phyloP scores from a whole-genome alignment of 441 rosid genomes.

The Croton laevigatus region DNA sequence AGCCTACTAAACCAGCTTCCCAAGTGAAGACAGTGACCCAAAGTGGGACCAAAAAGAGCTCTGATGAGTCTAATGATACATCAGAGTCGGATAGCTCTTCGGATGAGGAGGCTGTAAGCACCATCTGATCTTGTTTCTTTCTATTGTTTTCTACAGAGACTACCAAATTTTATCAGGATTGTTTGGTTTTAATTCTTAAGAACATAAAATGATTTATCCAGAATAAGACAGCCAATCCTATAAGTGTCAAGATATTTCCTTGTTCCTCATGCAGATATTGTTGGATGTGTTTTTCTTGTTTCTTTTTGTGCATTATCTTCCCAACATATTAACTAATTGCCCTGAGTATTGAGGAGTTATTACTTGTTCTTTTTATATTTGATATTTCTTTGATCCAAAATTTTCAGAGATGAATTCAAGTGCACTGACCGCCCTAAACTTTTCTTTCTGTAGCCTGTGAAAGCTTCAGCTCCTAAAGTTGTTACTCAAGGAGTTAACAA shows the following conservation, averaged over 20 bases:
- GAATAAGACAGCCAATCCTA: not conserved
- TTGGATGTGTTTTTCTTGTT: too few species aligned
- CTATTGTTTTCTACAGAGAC: not conserved
- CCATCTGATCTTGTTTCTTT: not conserved
- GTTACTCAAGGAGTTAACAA: not conserved
- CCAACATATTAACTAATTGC: too few species aligned
- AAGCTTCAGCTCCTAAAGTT: conserved; percentile 1
- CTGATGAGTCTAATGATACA: not conserved
- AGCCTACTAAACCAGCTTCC: not conserved
- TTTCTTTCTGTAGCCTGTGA: not conserved
- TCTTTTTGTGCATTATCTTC: too few species aligned
- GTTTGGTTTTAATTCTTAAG: too few species aligned
- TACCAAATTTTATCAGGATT: too few species aligned
- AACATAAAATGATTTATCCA: not conserved
- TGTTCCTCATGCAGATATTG: too few species aligned
- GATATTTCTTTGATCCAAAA: not conserved
- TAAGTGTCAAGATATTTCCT: too few species aligned
- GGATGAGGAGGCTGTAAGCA: conserved; percentile 29
- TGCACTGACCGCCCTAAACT: not conserved
- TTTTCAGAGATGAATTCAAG: not conserved
- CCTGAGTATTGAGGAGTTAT: too few species aligned
- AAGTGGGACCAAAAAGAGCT: not conserved
- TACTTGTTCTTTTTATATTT: too few species aligned
- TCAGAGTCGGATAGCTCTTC: conserved; percentile 21
- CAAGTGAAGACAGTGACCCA: not conserved